Evolutionary conservation across 1,284 basidiomycete species (phyloP).

Genomic region (Pseudozyma thailandica): DNA sequence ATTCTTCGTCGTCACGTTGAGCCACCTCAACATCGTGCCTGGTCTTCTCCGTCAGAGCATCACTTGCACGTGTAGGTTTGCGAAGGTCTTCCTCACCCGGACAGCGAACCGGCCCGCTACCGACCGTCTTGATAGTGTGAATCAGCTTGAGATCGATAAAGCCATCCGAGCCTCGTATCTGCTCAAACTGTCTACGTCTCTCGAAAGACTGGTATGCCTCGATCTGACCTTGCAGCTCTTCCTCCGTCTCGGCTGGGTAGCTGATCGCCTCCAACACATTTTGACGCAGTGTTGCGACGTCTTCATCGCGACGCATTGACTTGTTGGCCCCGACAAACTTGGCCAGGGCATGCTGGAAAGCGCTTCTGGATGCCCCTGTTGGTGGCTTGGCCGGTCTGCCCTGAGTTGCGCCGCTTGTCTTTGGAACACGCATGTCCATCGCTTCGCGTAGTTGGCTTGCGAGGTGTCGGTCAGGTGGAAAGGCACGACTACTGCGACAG

Average conservation of each 20-base stretch:
- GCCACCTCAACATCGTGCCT: slow-evolving; percentile 67
- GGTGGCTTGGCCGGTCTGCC: slow-evolving; percentile 8
- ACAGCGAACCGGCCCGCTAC: slow-evolving; percentile 45
- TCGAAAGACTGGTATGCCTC: slow-evolving; percentile 58
- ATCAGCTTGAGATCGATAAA: slow-evolving; percentile 78
- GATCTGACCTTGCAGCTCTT: slow-evolving; percentile 51
- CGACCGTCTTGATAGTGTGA: slow-evolving; percentile 73
- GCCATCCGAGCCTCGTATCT: slow-evolving; percentile 76
- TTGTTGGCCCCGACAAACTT: slow-evolving; percentile 44
- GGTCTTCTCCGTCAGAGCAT: slow-evolving; percentile 11
- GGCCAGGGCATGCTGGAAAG: slow-evolving; percentile 34
- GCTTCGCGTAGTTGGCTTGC: slow-evolving; percentile 69
- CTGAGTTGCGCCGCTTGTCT: slow-evolving; percentile 27
- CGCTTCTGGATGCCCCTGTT: slow-evolving; percentile 13
- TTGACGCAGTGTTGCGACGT: slow-evolving; percentile 67
- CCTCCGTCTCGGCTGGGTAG: slow-evolving; percentile 42
- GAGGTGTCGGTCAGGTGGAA: slow-evolving; percentile 76
- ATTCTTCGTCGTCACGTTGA: slow-evolving; percentile 69
- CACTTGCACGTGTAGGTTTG: slow-evolving; percentile 3
- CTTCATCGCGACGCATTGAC: slow-evolving; percentile 53
- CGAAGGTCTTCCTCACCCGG: slow-evolving; percentile 48
- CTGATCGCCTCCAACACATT: slow-evolving; percentile 56
- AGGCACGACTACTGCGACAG: slow-evolving; percentile 72
- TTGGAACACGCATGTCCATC: slow-evolving; percentile 38
- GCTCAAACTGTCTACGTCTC: slow-evolving; percentile 73